Evolutionary conservation across 2,329 filamentous ascomycete genomes (phyloP), one percentile per base, ranked within the genome.

Genomic region (Trichoderma sp.): DNA sequence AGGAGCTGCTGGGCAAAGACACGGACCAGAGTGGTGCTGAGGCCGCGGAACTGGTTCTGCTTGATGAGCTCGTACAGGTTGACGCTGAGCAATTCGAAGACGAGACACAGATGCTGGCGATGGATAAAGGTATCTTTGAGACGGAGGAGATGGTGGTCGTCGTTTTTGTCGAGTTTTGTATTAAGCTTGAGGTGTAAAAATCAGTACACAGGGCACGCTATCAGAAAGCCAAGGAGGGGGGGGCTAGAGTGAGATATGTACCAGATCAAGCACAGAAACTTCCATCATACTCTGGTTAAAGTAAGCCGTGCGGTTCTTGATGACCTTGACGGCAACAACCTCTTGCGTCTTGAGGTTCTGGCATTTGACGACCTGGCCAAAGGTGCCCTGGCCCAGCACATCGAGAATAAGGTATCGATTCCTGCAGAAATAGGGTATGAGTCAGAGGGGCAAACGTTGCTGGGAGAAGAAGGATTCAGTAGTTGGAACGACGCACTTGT

Each of bases 221-320:
- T 24, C 5, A 32, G 39, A 18, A 10, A 30, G 11, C 5, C 46
- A 30, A 54, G 2, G 14, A 37, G 1, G 34, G 14, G 21, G 4
- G 34, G 5, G 5, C 26, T 21, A 32, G 13, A 18, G 14, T 18
- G 30, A 24, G 88, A 69, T 85, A 96, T 88, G 69, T 85, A 96
- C 93, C 85, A 99, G 79, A 80, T 99, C 96, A 69, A 99, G 85
- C 28, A 99, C 96, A 1, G 96, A 99, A 37, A 99, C 96, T 79
- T 99, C 96, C 96, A 99, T 99, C 96, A 99, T 99, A 80, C 96
- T 98, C 81, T 99, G 96, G 78, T 99, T 99, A 84, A 99, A 99
- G 80, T 99, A 99, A 46, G 96, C 96, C 1, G 96, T 99, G 76
- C 95, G 90, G 81, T 99, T 99, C 83, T 99, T 99, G 83, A 99